Conservation (phyloP, 163 green algal species). For the Scenedesmus sp. region DNA sequence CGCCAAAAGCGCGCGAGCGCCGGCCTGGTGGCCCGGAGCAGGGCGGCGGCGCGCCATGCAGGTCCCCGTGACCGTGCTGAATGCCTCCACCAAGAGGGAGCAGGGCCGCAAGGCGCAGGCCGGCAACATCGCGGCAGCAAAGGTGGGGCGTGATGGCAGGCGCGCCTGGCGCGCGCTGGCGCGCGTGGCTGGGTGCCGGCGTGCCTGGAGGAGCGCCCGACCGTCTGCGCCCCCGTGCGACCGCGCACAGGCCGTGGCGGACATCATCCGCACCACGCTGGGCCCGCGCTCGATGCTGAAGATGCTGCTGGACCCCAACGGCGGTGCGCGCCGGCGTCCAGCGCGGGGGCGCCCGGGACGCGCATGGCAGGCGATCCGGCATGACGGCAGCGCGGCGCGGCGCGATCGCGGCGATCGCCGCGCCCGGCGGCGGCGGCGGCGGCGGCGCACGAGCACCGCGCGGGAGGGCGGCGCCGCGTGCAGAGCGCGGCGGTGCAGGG, state of each 20-base stretch:
- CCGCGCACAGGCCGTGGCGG: slow-evolving; percentile 87
- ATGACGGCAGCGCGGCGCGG: no score
- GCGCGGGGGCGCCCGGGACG: no score
- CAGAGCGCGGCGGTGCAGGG: no score
- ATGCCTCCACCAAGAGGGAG: slow-evolving; percentile 93
- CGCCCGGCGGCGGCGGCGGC: no score
- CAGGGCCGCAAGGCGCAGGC: slow-evolving; percentile 94
- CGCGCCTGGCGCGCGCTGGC: neutral
- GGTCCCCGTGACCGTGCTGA: slow-evolving; percentile 85
- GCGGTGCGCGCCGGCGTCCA: slow-evolving; percentile 72
- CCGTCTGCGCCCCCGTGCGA: no score
- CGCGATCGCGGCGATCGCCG: no score
- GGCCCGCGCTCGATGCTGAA: slow-evolving; percentile 99
- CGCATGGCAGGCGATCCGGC: no score
- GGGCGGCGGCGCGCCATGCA: slow-evolving; percentile 79
- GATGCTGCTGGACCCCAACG: slow-evolving; percentile 98
- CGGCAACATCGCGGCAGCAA: slow-evolving; percentile 96
- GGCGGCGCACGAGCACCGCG: no score
- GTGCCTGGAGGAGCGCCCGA: neutral
- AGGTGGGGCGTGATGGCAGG: slow-evolving; percentile 62
- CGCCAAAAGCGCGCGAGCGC: no score
- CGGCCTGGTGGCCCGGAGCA: no score
- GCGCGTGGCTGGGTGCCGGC: neutral
- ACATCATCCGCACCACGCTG: slow-evolving; percentile 98
- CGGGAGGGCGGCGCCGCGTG: no score